Base-by-base conservation (phyloP, 1,284 basidiomycete genomes). In the Amylostereum areolatum region DNA sequence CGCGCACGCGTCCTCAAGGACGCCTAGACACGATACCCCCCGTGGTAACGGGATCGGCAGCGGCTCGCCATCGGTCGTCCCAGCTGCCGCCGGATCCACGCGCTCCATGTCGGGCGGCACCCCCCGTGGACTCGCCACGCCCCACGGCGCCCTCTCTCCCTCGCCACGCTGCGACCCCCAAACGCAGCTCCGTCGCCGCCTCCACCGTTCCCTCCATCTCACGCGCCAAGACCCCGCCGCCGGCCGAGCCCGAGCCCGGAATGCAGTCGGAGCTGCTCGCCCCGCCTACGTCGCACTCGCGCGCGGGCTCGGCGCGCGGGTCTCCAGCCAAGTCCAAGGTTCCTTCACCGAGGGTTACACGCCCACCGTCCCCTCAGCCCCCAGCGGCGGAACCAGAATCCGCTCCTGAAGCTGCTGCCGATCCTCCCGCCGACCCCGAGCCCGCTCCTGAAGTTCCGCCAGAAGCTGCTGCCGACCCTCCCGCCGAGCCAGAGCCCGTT, bases 91-190 rank as follows among this genome's bases (percentile, higher is more conserved):
- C 10, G 43, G 28, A 33, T 36, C 45, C n/a, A 32, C 45, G 8
- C 18, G 45, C 5, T 12, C n/a, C 25, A 8, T 28, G 11, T 33
- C 29, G 10, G 10, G 29, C 43, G 27, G 34, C 12, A 12, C 32
- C 45, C 6, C 32, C 54, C 50, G 49, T 45, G 31, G 54, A 55
- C 34, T 54, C 53, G 25, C 53, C 53, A 32, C 48, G 53, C 18
- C 39, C 52, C 24, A 48, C 35, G 18, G 43, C 33, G 5, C 50
- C 52, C 28, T 9, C 11, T 25, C 47, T 45, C 4, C 4, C 52
- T 18, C 44, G 41, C 34, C 30, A 34, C 43, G 25, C 36, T 5
- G 27, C 25, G 41, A 10, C 52, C 36, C 24, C 39, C 18, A 18
- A 18, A 18, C 18, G 9, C 48, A 5, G 29, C 45, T 29, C 25